phyloP scores from a whole-genome alignment of 495 filamentous ascomycete genomes.

The Penicillium soppii region DNA sequence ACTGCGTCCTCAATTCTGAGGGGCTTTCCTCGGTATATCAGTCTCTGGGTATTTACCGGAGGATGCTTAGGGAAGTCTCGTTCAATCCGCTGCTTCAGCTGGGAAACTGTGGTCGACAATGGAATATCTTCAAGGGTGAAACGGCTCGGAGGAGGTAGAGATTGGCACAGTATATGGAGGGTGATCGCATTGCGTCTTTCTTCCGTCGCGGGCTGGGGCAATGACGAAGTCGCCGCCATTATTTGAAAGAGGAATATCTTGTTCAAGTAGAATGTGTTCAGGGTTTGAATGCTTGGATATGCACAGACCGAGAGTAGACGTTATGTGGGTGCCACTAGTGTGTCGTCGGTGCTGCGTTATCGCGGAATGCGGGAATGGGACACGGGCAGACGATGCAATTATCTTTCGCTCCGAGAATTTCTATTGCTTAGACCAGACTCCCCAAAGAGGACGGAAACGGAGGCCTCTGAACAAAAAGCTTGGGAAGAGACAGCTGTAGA shows the following conservation, averaged over 20 bases:
- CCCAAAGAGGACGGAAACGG: not conserved
- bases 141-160: constrained; percentile 51
- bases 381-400: not conserved
- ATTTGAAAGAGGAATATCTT: not conserved
- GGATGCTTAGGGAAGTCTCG: constrained; percentile 54
- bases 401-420: not conserved
- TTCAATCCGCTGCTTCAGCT: constrained; percentile 61
- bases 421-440: not conserved
- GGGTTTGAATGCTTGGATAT: not conserved
- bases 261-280: not conserved
- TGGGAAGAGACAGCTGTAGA: not conserved
- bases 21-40: constrained; percentile 66
- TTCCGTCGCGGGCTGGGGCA: constrained; percentile 1
- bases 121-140: constrained; percentile 54
- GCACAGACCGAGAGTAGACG: not conserved
- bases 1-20: constrained; percentile 53
- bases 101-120: constrained; percentile 54
- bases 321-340: not conserved
- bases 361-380: not conserved
- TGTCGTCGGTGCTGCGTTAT: not conserved
- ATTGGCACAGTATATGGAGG: constrained; percentile 65
- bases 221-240: not conserved
- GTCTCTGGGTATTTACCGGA: constrained; percentile 51
- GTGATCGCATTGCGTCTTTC: constrained; percentile 37
- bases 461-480: not conserved